Conservation (phyloP, 805 yeast species). For the Lipomyces kockii region DNA sequence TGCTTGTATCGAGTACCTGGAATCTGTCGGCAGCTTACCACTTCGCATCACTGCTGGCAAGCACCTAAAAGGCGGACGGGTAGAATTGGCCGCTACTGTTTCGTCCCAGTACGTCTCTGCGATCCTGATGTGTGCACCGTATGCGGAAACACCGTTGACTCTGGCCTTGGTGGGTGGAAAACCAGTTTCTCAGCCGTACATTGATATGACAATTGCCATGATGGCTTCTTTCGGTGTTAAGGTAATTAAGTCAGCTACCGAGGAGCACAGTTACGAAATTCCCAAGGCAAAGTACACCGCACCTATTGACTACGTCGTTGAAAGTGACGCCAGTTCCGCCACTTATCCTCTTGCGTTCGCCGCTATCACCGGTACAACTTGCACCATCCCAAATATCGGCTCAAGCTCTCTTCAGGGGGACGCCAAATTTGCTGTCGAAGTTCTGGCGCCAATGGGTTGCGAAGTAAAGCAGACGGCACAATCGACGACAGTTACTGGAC, state of each 20-base stretch:
- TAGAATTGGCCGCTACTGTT: slow-evolving; percentile 92
- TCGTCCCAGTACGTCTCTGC: slow-evolving; percentile 98
- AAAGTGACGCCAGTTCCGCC: slow-evolving; percentile 97
- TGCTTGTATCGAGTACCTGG: slow-evolving; percentile 69
- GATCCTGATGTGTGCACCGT: slow-evolving; percentile 95
- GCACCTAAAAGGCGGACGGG: slow-evolving; percentile 84
- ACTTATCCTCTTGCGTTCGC: slow-evolving; percentile 98
- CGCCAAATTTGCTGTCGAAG: slow-evolving; percentile 94
- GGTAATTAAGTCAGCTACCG: slow-evolving; percentile 70
- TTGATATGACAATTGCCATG: slow-evolving; percentile 96
- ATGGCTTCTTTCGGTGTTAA: slow-evolving; percentile 86
- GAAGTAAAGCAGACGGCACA: slow-evolving; percentile 77
- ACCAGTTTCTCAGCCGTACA: slow-evolving; percentile 93
- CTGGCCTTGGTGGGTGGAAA: slow-evolving; percentile 91
- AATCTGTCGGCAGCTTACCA: slow-evolving; percentile 83
- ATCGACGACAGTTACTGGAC: slow-evolving; percentile 92
- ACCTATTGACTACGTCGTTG: slow-evolving; percentile 85
- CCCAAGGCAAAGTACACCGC: slow-evolving; percentile 81
- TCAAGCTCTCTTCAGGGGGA: slow-evolving; percentile 92
- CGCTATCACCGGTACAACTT: slow-evolving; percentile 90
- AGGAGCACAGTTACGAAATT: slow-evolving; percentile 84
- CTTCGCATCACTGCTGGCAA: slow-evolving; percentile 69
- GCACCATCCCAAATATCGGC: slow-evolving; percentile 94
- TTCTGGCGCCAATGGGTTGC: slow-evolving; percentile 94
- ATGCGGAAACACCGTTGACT: slow-evolving; percentile 86